Conservation (phyloP, 179 eudicot species). For the Corrigiola litoralis region DNA sequence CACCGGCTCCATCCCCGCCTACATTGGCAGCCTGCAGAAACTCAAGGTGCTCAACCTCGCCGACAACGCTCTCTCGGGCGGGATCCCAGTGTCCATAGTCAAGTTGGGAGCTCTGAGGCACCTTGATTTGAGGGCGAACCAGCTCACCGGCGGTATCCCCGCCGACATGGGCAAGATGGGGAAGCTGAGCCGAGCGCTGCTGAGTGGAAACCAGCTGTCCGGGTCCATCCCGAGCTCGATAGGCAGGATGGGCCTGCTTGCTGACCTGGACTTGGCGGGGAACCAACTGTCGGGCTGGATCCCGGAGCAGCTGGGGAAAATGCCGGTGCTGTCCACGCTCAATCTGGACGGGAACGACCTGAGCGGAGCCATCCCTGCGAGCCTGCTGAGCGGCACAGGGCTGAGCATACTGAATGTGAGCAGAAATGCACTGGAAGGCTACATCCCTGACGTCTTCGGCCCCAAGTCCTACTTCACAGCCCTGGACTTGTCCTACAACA, state of each 20-base stretch:
- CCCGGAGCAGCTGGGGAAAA: constrained; percentile 18
- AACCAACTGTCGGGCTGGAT: constrained; percentile 25
- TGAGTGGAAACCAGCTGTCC: constrained; percentile 14
- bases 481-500: constrained; percentile 21
- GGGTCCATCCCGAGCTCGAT: constrained; percentile 27
- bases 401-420: constrained; percentile 26
- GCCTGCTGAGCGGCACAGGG: constrained; percentile 14
- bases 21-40: constrained; percentile 15
- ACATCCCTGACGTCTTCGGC: constrained; percentile 27
- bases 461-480: constrained; percentile 26
- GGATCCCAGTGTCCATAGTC: constrained; percentile 19
- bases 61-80: constrained; percentile 17
- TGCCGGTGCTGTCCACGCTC: constrained; percentile 23
- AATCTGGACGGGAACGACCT: constrained; percentile 23
- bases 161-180: constrained; percentile 16
- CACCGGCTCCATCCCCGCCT: constrained; percentile 17
- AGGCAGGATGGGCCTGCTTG: constrained; percentile 13
- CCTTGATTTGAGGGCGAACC: constrained; percentile 23
- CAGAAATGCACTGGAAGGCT: constrained; percentile 23
- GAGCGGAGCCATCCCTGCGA: constrained; percentile 16
- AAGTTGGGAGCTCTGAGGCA: constrained; percentile 19
- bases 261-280: constrained; percentile 25
- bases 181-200: constrained; percentile 28
- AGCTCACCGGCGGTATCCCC: constrained; percentile 22
- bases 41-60: constrained; percentile 29